Base-by-base conservation (phyloP, 495 filamentous ascomycete genomes). In the Clohesyomyces aquaticus region DNA sequence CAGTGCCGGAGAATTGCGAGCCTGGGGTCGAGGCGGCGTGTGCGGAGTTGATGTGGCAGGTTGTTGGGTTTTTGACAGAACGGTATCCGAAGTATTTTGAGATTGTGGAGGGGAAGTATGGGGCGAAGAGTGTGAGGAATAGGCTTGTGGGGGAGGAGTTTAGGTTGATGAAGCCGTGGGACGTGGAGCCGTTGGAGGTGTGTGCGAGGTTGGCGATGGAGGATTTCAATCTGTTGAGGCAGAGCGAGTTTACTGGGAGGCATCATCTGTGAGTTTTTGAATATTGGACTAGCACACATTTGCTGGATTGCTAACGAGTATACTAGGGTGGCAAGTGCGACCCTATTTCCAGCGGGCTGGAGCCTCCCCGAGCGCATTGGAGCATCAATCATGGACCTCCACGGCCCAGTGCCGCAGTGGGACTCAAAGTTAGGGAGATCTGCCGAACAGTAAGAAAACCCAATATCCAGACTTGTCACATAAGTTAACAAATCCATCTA, bases 191-290 rank as follows among this genome's bases (percentile, higher is more conserved):
- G 26, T 73, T 86, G 29, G 83, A 86, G 67, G 74, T 81, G 16
- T 82, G 81, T n/a, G 83, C 83, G 6, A 73, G 80, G 58, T 71
- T 85, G 26, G 78, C 80, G 18, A 83, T 82, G 81, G 82, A 85
- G 68, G 83, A 85, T 63, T 74, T 86, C 48, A 85, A 80, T 60
- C 74, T 86, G 48, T 46, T 86, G 42, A 75, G 80, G 72, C 77
- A 78, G 63, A 80, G 83, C 42, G 72, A 74, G 27, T 69, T 65
- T 22, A 76, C 80, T 10, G 75, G 71, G 9, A 74, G 81, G 58
- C 81, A 82, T 55, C 79, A 81, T 52, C 67, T 83, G 80, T 83
- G 65, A 68, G 80, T 75, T 4, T n/a, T 26, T 6, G 22, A 18
- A 25, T 12, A 3, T 28, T 22, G 21, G 25, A 8, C 26, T 28